These are phyloP conservation scores for Pittosporum tobira DNA, from an alignment of 129 eudicot genomes.

Conservation along the genomic window DNA sequence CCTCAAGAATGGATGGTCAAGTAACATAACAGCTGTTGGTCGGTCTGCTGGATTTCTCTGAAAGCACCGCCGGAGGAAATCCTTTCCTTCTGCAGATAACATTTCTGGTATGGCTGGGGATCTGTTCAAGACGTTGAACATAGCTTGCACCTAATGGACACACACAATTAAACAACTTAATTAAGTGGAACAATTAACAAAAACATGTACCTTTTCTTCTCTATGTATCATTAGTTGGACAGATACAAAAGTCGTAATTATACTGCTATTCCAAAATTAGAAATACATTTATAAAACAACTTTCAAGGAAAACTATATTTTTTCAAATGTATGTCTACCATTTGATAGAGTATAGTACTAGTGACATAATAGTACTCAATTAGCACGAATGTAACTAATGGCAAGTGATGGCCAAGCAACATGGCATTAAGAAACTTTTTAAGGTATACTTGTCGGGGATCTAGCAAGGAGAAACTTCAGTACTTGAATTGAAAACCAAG, in stretches of 20 bases:
- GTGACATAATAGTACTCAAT: too few species aligned
- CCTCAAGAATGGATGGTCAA: slow-evolving; percentile 68
- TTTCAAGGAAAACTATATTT: too few species aligned
- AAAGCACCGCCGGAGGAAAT: slow-evolving; percentile 59
- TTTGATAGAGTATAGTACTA: too few species aligned
- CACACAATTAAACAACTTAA: not conserved
- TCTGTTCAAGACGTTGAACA: slow-evolving; percentile 64
- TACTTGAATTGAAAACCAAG: not conserved
- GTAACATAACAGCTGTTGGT: slow-evolving; percentile 58
- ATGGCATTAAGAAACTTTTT: too few species aligned
- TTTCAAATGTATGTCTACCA: too few species aligned
- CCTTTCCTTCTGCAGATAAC: slow-evolving; percentile 77
- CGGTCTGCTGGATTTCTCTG: slow-evolving; percentile 77
- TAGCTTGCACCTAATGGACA: slow-evolving; percentile 53
- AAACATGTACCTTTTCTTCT: not conserved
- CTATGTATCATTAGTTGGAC: too few species aligned
- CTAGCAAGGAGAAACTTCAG: not conserved
- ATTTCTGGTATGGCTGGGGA: slow-evolving; percentile 72
- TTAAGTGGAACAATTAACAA: not conserved
- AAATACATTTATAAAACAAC: too few species aligned
- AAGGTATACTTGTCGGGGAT: not conserved
- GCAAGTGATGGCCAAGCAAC: not conserved
- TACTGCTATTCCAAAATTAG: too few species aligned
- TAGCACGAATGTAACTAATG: too few species aligned
- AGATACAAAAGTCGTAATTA: not conserved